phyloP scores from a whole-genome alignment of 2,329 filamentous ascomycete species.

The Septoria linicola region DNA sequence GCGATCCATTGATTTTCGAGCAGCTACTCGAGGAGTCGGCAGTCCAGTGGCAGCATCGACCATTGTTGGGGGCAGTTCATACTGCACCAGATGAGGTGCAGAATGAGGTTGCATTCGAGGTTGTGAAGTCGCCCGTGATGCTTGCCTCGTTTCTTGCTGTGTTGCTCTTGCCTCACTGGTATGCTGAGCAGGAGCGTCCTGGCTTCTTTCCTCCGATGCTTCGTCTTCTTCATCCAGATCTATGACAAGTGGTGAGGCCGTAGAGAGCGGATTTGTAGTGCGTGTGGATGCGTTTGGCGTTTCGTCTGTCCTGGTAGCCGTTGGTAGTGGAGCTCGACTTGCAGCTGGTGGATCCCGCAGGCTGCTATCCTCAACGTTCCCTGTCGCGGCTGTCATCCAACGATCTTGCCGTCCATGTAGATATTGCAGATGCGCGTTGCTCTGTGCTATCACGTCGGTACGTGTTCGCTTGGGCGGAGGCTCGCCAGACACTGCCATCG shows the following conservation, averaged over 20 bases:
- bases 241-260: not conserved
- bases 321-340: too few relatives aligned
- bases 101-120: constrained; percentile 6
- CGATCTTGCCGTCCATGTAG: constrained; percentile 22
- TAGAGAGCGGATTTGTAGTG: not conserved
- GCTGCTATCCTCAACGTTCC: not conserved
- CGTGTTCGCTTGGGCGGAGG: constrained; percentile 21
- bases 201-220: too few relatives aligned
- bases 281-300: not conserved
- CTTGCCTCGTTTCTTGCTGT: too few relatives aligned
- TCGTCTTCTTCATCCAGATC: constrained; percentile 3
- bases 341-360: not conserved
- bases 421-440: constrained; percentile 21
- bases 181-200: not conserved
- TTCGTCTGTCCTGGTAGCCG: not conserved
- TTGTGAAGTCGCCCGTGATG: not conserved
- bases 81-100: constrained; percentile 11
- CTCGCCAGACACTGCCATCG: constrained; percentile 6
- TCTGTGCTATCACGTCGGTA: constrained; percentile 20
- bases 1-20: constrained; percentile 15
- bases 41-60: not conserved
- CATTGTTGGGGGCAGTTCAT: constrained; percentile 11
- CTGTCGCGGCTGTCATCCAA: constrained; percentile 21
- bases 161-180: not conserved
- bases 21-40: not conserved